Conservation (phyloP, 768 basidiomycete species). For the Boletus sp. region DNA sequence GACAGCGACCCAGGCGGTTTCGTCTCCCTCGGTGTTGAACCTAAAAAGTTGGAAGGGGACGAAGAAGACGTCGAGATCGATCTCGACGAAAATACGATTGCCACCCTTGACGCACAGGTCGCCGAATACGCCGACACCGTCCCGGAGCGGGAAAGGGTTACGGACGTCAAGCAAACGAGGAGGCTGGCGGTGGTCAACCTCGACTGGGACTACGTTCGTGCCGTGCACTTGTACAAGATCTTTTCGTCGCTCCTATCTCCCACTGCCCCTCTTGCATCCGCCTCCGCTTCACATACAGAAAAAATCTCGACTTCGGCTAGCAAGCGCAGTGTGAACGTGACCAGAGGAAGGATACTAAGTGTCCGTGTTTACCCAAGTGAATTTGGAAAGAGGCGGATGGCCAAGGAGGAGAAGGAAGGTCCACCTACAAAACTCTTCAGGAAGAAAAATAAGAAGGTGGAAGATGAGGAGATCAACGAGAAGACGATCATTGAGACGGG, state of each 20-base stretch:
- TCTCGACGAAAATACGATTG: constrained; percentile 73
- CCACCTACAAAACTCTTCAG: constrained; percentile 85
- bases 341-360: constrained; percentile 65
- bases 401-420: constrained; percentile 84
- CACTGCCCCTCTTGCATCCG: constrained; percentile 41
- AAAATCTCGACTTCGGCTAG: constrained; percentile 11
- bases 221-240: constrained; percentile 87
- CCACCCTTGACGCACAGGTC: constrained; percentile 73
- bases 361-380: constrained; percentile 91
- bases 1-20: constrained; percentile 49
- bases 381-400: constrained; percentile 88
- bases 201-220: constrained; percentile 96
- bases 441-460: constrained; percentile 38
- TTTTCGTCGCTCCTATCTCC: constrained; percentile 82
- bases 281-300: constrained; percentile 25
- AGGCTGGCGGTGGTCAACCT: constrained; percentile 91
- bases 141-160: constrained; percentile 44
- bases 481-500: constrained; percentile 61
- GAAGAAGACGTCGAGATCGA: constrained; percentile 61
- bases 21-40: constrained; percentile 49
- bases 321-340: constrained; percentile 28
- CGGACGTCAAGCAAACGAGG: constrained; percentile 49
- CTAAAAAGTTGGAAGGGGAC: constrained; percentile 23
- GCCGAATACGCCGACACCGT: constrained; percentile 51
- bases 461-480: constrained; percentile 60